phyloP scores from a whole-genome alignment of 2,329 filamentous ascomycete species.

The Rasamsonia emersonii region DNA sequence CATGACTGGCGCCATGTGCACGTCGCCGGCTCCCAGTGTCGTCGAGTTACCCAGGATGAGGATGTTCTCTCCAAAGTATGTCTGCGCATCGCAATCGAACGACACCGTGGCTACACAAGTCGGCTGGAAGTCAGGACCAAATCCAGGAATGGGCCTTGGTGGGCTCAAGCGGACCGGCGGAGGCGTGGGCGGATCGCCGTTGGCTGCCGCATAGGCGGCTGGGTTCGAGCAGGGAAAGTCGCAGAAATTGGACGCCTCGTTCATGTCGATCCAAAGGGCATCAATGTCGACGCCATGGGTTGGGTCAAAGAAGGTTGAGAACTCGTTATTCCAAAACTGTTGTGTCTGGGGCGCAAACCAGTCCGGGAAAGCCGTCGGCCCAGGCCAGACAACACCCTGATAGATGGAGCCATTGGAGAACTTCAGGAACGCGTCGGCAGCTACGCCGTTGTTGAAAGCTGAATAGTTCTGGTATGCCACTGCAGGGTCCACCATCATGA shows the following conservation, averaged over 20 bases:
- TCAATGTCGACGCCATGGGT: slow-evolving; percentile 65
- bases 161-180: slow-evolving; percentile 56
- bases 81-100: slow-evolving; percentile 5
- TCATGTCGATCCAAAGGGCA: slow-evolving; percentile 69
- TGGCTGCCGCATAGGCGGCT: slow-evolving; percentile 39
- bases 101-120: slow-evolving; percentile 11
- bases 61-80: slow-evolving; percentile 6
- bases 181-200: slow-evolving; percentile 47
- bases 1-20: slow-evolving; percentile 5
- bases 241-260: slow-evolving; percentile 48
- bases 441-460: slow-evolving; percentile 54
- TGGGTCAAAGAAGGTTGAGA: slow-evolving; percentile 55
- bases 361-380: slow-evolving; percentile 63
- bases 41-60: slow-evolving; percentile 6
- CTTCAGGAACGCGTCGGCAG: slow-evolving; percentile 48
- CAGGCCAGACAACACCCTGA: slow-evolving; percentile 65
- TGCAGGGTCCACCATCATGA: slow-evolving; percentile 65
- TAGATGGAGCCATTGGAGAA: slow-evolving; percentile 47
- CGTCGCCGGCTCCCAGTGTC: slow-evolving; percentile 3
- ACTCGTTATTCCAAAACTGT: slow-evolving; percentile 62
- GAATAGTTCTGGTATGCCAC: slow-evolving; percentile 23
- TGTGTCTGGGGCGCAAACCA: slow-evolving; percentile 63
- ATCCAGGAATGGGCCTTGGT: slow-evolving; percentile 60
- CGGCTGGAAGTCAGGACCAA: slow-evolving; percentile 60
- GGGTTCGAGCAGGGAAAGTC: slow-evolving; percentile 49